phyloP scores from a whole-genome alignment of 441 rosid species.

The Manihot esculenta region DNA sequence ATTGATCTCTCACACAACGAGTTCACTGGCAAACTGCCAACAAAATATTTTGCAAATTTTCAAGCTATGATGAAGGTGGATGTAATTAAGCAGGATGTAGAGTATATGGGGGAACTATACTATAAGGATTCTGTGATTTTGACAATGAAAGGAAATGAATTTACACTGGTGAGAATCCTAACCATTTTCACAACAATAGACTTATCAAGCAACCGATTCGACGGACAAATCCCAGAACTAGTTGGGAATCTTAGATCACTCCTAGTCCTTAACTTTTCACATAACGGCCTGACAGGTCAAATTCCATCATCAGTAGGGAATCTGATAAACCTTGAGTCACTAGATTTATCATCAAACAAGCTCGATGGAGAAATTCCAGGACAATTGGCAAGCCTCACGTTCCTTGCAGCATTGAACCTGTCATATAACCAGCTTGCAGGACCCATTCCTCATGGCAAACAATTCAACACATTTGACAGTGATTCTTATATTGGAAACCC shows the following conservation, averaged over 20 bases:
- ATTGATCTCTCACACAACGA: constrained; percentile 19
- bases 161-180: constrained; percentile 13
- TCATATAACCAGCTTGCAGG: constrained; percentile 26
- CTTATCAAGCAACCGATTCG: constrained; percentile 21
- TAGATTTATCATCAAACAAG: constrained; percentile 31
- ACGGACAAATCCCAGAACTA: constrained; percentile 25
- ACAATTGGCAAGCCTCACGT: constrained; percentile 18
- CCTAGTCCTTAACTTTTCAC: constrained; percentile 29
- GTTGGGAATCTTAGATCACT: constrained; percentile 27
- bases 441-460: constrained; percentile 9
- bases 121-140: constrained; percentile 7
- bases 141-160: constrained; percentile 11
- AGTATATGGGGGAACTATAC: constrained; percentile 10
- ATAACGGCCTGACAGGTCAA: constrained; percentile 18
- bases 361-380: constrained; percentile 27
- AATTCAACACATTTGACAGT: constrained; percentile 11
- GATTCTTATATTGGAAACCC: constrained; percentile 11
- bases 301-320: constrained; percentile 31
- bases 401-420: constrained; percentile 17
- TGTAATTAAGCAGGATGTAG: not conserved
- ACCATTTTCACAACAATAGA: constrained; percentile 24
- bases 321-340: constrained; percentile 17
- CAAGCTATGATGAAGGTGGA: constrained; percentile 1
- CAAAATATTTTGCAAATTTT: constrained; percentile 5
- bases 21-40: constrained; percentile 18